Evolutionary conservation across 2,329 filamentous ascomycete genomes (phyloP), one percentile per base, ranked within the genome.

Genomic region (Scedosporium aurantiacum): DNA sequence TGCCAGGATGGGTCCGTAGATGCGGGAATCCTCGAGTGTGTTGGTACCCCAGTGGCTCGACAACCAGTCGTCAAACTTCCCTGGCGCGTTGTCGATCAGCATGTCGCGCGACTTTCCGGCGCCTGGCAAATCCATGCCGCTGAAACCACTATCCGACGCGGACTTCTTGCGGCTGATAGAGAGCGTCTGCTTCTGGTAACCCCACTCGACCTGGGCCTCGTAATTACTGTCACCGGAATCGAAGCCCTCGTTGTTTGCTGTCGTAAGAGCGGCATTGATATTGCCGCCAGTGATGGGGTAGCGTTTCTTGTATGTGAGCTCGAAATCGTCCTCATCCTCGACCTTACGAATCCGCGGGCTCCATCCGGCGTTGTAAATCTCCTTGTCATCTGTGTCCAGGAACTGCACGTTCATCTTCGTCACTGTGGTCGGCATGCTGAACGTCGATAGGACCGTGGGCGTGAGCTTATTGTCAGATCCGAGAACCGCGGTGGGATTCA

Each of bases 271-370:
- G 43, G 64, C 67, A 45, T 70, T 64, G 63, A 73, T 69, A 37
- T 71, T 64, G 43, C 65, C 67, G 43, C 64, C 64, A 21, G 52
- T 61, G 58, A 73, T 68, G 21, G 66, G 28, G 64, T 73, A 73
- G 16, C 73, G 69, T 66, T 72, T 73, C 66, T 75, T 75, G 66
- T 73, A 75, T 4, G 72, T 75, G n/a, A 74, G 64, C 65, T 74
- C 73, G 56, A 73, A 71, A 18, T 68, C 66, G 47, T 62, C 60
- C 43, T 71, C 65, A 57, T 65, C 67, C 63, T 74, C 70, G 4
- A 61, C 68, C 60, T 73, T 74, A 64, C 73, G 72, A 61, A 75
- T 72, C 58, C 73, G 72, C 18, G 67, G 67, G 61, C 66, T 73
- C 73, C 72, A 75, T 58, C 69, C 71, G 37, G 68, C 64, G 40